Evolutionary conservation across 75 land plant genomes (phyloP).

Genomic region (Picea sitchensis): DNA sequence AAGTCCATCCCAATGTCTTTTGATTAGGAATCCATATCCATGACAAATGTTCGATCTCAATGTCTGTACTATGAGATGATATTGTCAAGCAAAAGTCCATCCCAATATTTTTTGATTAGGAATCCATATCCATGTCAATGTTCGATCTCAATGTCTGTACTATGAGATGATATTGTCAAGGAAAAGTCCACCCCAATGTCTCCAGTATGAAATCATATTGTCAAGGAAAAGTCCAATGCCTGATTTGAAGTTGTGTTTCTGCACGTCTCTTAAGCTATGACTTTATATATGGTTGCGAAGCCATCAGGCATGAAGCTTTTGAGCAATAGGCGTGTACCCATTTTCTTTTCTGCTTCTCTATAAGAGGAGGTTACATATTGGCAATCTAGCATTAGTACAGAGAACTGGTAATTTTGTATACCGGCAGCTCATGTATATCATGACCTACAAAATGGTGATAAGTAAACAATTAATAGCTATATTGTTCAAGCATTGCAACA

Average conservation of each 20-base stretch:
- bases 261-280: background rate
- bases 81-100: no score
- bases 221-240: background rate
- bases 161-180: no score
- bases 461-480: background rate
- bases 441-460: background rate
- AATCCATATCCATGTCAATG: no score
- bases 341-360: background rate
- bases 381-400: background rate
- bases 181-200: no score
- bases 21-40: no score
- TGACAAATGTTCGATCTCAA: no score
- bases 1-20: no score
- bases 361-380: background rate
- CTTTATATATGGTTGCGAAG: background rate
- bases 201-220: background rate
- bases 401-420: conserved; percentile 8
- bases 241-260: background rate
- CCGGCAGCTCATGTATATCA: background rate
- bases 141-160: no score
- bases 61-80: no score
- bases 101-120: no score
- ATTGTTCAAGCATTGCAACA: background rate
- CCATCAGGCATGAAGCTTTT: background rate
- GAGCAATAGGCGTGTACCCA: background rate